phyloP scores from a whole-genome alignment of 2,329 filamentous ascomycete species.

The Pseudogymnoascus sp. region DNA sequence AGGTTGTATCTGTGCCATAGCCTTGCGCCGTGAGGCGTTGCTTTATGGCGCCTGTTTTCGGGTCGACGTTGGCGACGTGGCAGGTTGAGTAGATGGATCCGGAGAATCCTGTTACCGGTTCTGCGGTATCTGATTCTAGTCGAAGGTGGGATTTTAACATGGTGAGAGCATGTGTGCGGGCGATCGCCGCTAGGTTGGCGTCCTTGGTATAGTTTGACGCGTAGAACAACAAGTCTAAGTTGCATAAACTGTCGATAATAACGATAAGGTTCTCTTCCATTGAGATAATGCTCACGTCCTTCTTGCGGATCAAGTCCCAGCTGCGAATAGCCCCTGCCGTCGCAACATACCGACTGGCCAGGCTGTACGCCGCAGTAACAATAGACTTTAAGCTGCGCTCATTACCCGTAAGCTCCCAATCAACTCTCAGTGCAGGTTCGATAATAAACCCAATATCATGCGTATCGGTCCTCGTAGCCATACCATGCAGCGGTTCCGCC shows the following conservation, averaged over 20 bases:
- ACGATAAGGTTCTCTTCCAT: slow-evolving; percentile 30
- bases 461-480: slow-evolving; percentile 39
- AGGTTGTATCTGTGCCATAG: slow-evolving; percentile 32
- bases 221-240: slow-evolving; percentile 34
- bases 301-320: slow-evolving; percentile 36
- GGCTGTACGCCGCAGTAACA: slow-evolving; percentile 35
- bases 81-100: slow-evolving; percentile 23
- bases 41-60: slow-evolving; percentile 28
- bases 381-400: slow-evolving; percentile 33
- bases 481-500: slow-evolving; percentile 31
- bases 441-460: slow-evolving; percentile 49
- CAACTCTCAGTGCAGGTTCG: slow-evolving; percentile 37
- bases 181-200: slow-evolving; percentile 28
- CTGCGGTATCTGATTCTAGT: slow-evolving; percentile 23
- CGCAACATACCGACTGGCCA: slow-evolving; percentile 36
- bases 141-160: slow-evolving; percentile 35
- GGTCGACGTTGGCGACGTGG: slow-evolving; percentile 36
- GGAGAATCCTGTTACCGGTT: slow-evolving; percentile 2
- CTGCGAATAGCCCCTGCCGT: slow-evolving; percentile 38
- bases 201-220: slow-evolving; percentile 30
- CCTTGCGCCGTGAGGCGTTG: slow-evolving; percentile 35
- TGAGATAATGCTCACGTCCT: slow-evolving; percentile 23
- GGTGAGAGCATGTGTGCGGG: slow-evolving; percentile 33
- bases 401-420: slow-evolving; percentile 40
- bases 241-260: slow-evolving; percentile 38